Evolutionary conservation across 352 stramenopile genomes (phyloP).

Genomic region (Peronosclerospora sorghi): DNA sequence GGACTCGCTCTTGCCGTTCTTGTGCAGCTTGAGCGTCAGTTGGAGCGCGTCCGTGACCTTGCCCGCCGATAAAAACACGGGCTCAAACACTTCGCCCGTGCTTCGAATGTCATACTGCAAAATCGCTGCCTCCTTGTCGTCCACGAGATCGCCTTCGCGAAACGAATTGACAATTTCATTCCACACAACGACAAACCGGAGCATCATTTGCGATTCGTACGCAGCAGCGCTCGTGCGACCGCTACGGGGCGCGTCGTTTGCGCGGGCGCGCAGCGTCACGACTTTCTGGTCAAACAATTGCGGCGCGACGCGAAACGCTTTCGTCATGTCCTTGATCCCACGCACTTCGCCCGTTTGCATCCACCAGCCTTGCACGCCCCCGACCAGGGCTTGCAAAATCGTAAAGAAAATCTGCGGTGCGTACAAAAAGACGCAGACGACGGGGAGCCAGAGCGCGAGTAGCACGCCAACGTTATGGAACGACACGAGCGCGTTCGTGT

Average conservation of each 20-base stretch:
- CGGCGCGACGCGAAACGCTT: slow-evolving; percentile 60
- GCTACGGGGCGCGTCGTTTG: slow-evolving; percentile 31
- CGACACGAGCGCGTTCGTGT: slow-evolving; percentile 54
- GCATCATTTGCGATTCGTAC: slow-evolving; percentile 75
- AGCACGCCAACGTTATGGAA: slow-evolving; percentile 71
- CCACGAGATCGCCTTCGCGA: slow-evolving; percentile 54
- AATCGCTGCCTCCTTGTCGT: slow-evolving; percentile 71
- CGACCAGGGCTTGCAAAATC: slow-evolving; percentile 56
- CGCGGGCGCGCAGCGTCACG: slow-evolving; percentile 45
- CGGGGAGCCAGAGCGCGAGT: slow-evolving; percentile 47
- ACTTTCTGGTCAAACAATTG: slow-evolving; percentile 76
- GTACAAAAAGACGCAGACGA: slow-evolving; percentile 73
- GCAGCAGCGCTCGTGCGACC: slow-evolving; percentile 30
- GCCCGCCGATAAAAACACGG: slow-evolving; percentile 74
- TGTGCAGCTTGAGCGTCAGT: slow-evolving; percentile 52
- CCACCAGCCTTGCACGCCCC: slow-evolving; percentile 48
- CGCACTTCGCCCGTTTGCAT: slow-evolving; percentile 73
- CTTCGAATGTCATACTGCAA: slow-evolving; percentile 79
- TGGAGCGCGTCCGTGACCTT: slow-evolving; percentile 73
- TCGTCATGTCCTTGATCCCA: slow-evolving; percentile 59
- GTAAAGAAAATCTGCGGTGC: slow-evolving; percentile 77
- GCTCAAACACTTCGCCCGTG: slow-evolving; percentile 79
- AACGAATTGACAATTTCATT: slow-evolving; percentile 81
- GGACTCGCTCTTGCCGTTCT: slow-evolving; percentile 72
- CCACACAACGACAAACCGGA: slow-evolving; percentile 73